Evolutionary conservation across 108 stramenopile species (phyloP).

Genomic region (Heterococcus sp.): DNA sequence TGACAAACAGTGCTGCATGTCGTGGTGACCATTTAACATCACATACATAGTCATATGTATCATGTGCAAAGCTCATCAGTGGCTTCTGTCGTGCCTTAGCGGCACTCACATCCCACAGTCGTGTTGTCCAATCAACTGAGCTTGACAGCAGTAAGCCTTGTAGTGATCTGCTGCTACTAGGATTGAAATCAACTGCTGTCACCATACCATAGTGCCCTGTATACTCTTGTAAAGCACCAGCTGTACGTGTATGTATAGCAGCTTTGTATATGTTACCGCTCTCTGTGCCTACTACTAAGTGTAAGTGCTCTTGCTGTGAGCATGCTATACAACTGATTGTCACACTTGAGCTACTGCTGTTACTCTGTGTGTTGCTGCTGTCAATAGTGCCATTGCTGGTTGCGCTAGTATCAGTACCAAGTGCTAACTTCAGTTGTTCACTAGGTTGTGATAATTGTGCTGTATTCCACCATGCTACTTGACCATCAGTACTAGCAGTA

Average conservation of each 20-base stretch:
- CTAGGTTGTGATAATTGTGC: conserved; percentile 19
- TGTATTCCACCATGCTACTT: conserved; percentile 28
- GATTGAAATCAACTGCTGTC: conserved; percentile 27
- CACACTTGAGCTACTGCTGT: conserved; percentile 10
- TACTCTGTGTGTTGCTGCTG: no score
- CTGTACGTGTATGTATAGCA: conserved; percentile 18
- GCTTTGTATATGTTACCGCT: conserved; percentile 18
- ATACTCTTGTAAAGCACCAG: conserved; percentile 9
- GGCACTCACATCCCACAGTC: conserved; percentile 40
- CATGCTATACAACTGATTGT: conserved; percentile 30
- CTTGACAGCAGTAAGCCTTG: conserved; percentile 19
- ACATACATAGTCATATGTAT: conserved; percentile 37
- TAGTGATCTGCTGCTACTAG: conserved; percentile 5
- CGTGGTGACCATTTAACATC: conserved; percentile 38
- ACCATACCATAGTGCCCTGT: conserved; percentile 35
- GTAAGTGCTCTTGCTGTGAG: not conserved
- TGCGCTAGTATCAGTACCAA: no score
- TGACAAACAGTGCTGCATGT: conserved; percentile 36
- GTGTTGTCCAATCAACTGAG: conserved; percentile 41
- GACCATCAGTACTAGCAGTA: conserved; percentile 22
- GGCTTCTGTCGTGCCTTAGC: no score
- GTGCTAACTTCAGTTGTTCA: not conserved
- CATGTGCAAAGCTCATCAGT: not conserved
- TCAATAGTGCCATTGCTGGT: no score
- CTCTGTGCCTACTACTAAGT: conserved; percentile 26